Evolutionary conservation across 2,329 filamentous ascomycete species (phyloP).

Genomic region (Colletotrichum paranaense): DNA sequence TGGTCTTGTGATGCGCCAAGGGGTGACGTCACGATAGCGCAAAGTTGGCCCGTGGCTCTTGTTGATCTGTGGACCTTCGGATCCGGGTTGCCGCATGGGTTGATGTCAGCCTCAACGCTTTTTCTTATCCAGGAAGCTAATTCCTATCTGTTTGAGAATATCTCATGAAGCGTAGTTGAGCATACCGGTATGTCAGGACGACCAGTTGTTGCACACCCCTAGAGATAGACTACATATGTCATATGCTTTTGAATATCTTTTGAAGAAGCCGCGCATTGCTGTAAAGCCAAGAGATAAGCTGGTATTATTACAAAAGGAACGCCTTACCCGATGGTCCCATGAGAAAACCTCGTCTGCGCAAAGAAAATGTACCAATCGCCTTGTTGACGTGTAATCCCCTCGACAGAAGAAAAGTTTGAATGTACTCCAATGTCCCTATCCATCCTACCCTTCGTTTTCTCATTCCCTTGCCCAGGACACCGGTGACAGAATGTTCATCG

Average conservation of each 20-base stretch:
- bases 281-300: too few relatives aligned
- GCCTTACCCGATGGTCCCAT: neutral
- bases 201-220: neutral
- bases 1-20: conserved; percentile 28
- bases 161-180: too few relatives aligned
- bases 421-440: neutral
- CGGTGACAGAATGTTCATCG: too few relatives aligned
- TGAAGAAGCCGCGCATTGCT: too few relatives aligned
- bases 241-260: too few relatives aligned
- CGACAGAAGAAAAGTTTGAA: neutral
- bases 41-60: neutral
- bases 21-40: conserved; percentile 35
- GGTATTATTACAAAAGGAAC: neutral
- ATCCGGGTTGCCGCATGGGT: neutral
- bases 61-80: conserved; percentile 11
- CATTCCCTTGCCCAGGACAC: too few relatives aligned
- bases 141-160: too few relatives aligned
- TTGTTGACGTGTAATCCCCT: neutral
- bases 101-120: conserved; percentile 12
- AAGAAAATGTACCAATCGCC: neutral
- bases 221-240: too few relatives aligned
- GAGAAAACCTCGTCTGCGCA: neutral
- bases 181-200: neutral
- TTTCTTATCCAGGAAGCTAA: too few relatives aligned
- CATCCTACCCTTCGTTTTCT: neutral